These are phyloP conservation scores for Trametes maxima DNA, from an alignment of 768 basidiomycete species.

Conservation along the genomic window DNA sequence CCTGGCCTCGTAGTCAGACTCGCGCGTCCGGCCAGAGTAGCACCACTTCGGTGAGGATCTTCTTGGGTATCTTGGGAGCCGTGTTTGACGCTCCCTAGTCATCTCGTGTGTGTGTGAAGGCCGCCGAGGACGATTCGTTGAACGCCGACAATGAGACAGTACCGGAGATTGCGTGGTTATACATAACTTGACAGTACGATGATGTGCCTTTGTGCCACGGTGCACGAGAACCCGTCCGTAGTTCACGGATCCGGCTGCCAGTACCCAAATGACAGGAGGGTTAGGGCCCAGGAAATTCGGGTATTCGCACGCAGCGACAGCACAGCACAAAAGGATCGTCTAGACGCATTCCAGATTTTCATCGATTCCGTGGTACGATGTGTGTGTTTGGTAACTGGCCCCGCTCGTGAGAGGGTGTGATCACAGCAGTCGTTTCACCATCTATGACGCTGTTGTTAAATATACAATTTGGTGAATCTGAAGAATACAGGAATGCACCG, in stretches of 20 bases:
- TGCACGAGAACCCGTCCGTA: too few relatives aligned
- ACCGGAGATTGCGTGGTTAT: neutral
- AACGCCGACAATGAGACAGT: neutral
- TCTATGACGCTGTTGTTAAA: neutral
- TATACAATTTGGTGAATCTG: neutral
- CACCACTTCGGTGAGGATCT: neutral
- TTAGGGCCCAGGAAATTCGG: neutral
- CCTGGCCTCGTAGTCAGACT: neutral
- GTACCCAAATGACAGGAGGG: neutral
- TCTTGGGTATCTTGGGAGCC: neutral
- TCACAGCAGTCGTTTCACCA: neutral
- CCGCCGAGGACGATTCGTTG: neutral
- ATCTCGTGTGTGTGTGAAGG: neutral
- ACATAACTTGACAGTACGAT: neutral
- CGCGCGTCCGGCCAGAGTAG: neutral
- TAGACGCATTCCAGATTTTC: neutral
- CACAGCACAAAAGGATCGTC: too few relatives aligned
- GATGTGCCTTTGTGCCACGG: neutral
- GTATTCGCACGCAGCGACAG: neutral
- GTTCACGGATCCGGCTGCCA: neutral
- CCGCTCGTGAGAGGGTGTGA: neutral
- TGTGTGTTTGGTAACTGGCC: neutral
- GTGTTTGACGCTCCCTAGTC: neutral
- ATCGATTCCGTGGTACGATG: neutral
- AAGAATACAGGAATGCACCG: neutral